These are phyloP conservation scores for Astrothelium macrocarpum DNA, from an alignment of 495 filamentous ascomycete species.

Conservation along the genomic window DNA sequence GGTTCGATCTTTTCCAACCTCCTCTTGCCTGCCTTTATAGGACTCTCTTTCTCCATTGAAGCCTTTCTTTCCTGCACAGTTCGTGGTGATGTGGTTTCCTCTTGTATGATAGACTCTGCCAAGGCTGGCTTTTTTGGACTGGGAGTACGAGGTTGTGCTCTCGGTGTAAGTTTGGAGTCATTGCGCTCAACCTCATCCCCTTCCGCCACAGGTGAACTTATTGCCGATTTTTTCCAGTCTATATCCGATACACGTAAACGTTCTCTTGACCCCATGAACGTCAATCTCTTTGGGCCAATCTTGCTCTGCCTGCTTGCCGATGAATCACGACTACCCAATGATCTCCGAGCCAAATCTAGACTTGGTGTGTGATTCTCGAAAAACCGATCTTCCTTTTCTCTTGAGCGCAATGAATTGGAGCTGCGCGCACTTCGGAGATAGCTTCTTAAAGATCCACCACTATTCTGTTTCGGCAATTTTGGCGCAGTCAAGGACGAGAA, in stretches of 20 bases:
- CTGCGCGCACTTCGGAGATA: conserved; percentile 18
- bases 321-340: conserved; percentile 15
- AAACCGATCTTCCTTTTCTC: neutral
- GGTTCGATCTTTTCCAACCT: neutral
- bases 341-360: neutral
- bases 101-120: conserved; percentile 22
- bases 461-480: conserved; percentile 18
- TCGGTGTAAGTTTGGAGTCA: conserved; percentile 9
- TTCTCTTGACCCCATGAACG: conserved; percentile 30
- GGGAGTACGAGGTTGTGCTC: conserved; percentile 11
- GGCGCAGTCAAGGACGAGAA: conserved; percentile 57
- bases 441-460: conserved; percentile 18
- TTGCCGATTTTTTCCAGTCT: conserved; percentile 14
- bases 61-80: neutral
- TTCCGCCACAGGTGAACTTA: neutral
- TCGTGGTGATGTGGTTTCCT: neutral
- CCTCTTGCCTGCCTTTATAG: conserved; percentile 1
- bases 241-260: conserved; percentile 21
- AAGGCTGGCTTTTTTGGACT: conserved; percentile 6
- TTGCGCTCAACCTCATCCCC: neutral
- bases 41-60: neutral
- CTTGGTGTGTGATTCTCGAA: neutral
- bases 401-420: conserved; percentile 3
- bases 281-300: conserved; percentile 20
- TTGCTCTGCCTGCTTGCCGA: conserved; percentile 19